Evolutionary conservation across 495 filamentous ascomycete genomes (phyloP).

Genomic region (Staphylotrichum tortipilum): DNA sequence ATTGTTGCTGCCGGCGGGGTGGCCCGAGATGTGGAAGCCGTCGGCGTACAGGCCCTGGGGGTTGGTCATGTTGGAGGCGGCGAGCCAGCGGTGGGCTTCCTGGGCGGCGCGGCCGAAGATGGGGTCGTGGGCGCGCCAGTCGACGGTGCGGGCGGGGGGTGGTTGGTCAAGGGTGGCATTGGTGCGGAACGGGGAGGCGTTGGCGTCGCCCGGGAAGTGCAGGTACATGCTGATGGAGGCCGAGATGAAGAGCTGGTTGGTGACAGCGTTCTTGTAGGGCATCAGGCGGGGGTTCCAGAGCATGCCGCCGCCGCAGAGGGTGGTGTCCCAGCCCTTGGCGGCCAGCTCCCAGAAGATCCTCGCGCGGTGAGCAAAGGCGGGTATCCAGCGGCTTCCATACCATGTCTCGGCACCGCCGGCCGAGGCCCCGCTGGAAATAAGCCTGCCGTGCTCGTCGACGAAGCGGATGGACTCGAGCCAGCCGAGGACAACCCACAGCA

Average conservation of each 20-base stretch:
- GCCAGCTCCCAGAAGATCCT: slow-evolving; percentile 86
- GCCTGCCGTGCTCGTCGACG: slow-evolving; percentile 47
- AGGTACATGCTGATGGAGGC: slow-evolving; percentile 87
- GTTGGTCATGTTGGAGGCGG: slow-evolving; percentile 72
- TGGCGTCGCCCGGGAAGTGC: slow-evolving; percentile 73
- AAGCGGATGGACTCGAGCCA: slow-evolving; percentile 84
- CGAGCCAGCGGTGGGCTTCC: slow-evolving; percentile 76
- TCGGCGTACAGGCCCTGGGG: slow-evolving; percentile 70
- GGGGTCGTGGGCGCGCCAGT: slow-evolving; percentile 47
- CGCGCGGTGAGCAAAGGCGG: slow-evolving; percentile 75
- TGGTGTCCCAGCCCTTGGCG: slow-evolving; percentile 68
- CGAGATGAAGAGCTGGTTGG: slow-evolving; percentile 82
- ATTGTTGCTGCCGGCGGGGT: slow-evolving; percentile 41
- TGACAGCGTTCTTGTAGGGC: slow-evolving; percentile 97
- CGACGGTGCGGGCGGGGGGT: not conserved
- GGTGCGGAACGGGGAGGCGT: slow-evolving; percentile 55
- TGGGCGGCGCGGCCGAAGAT: slow-evolving; percentile 62
- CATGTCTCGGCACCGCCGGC: slow-evolving; percentile 34
- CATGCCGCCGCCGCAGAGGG: slow-evolving; percentile 84
- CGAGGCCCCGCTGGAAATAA: not conserved
- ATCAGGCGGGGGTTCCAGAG: slow-evolving; percentile 74
- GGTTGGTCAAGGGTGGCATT: not conserved
- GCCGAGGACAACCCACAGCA: slow-evolving; percentile 90
- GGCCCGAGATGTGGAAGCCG: slow-evolving; percentile 80
- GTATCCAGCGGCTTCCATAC: slow-evolving; percentile 69